Evolutionary conservation across 208 protist species (phyloP).

Genomic region (Leptomonas seymouri): DNA sequence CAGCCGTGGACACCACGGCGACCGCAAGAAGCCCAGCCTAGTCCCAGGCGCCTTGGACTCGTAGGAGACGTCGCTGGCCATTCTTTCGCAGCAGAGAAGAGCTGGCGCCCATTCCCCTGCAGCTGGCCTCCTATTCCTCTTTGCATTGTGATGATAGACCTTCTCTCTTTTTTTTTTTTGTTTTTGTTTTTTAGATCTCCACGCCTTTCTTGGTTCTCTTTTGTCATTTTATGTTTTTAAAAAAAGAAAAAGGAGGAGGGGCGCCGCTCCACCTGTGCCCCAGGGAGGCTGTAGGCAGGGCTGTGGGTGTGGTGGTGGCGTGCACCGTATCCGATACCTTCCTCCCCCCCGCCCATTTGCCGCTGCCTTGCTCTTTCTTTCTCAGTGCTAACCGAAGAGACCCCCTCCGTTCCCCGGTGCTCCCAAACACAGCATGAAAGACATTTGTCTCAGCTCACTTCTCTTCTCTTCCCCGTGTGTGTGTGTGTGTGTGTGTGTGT

Average conservation of each 20-base stretch:
- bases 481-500: neutral
- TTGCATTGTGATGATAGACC: neutral
- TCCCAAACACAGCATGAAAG: too few relatives aligned
- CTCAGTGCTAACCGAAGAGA: too few relatives aligned
- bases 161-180: constrained; percentile 17
- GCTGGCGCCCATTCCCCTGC: too few relatives aligned
- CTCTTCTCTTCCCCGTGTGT: neutral
- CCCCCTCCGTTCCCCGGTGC: too few relatives aligned
- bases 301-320: too few relatives aligned
- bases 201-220: neutral
- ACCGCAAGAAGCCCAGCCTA: neutral
- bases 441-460: neutral
- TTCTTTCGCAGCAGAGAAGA: too few relatives aligned
- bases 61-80: too few relatives aligned
- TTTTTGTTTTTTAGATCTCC: neutral
- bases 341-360: too few relatives aligned
- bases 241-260: too few relatives aligned
- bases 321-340: too few relatives aligned
- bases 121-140: constrained; percentile 15
- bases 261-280: too few relatives aligned
- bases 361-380: neutral
- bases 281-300: too few relatives aligned
- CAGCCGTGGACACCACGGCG: neutral
- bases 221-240: neutral
- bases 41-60: neutral